Conservation (phyloP, 129 eudicot species). For the Mikania micrantha region DNA sequence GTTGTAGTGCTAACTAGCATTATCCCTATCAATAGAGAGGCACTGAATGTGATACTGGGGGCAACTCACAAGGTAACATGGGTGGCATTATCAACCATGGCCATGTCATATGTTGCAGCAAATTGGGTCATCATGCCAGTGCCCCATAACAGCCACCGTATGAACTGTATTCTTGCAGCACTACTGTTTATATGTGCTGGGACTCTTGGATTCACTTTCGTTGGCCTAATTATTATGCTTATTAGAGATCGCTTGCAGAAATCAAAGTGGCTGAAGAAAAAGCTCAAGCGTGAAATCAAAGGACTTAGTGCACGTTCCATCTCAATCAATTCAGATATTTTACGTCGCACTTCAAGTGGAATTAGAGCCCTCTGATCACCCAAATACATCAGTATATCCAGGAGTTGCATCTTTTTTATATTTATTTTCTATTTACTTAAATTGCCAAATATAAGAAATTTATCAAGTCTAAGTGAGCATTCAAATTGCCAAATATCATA, state of each 20-base stretch:
- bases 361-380: neutral
- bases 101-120: conserved; percentile 10
- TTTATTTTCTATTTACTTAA: neutral
- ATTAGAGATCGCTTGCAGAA: neutral
- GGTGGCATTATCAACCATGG: conserved; percentile 24
- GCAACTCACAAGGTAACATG: conserved; percentile 19
- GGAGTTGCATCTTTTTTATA: neutral
- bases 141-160: neutral
- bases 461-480: neutral
- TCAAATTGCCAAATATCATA: neutral
- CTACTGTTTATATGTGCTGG: neutral
- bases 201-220: conserved; percentile 5
- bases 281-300: neutral
- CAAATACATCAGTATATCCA: neutral
- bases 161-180: neutral
- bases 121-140: conserved; percentile 10
- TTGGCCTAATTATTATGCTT: neutral
- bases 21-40: conserved; percentile 23
- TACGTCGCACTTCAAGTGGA: neutral
- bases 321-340: neutral
- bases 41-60: conserved; percentile 12
- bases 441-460: neutral
- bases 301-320: neutral
- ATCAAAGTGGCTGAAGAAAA: neutral
- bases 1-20: conserved; percentile 33